Evolutionary conservation across 345 rosid species (phyloP).

Genomic region (Rhizophora mangle): DNA sequence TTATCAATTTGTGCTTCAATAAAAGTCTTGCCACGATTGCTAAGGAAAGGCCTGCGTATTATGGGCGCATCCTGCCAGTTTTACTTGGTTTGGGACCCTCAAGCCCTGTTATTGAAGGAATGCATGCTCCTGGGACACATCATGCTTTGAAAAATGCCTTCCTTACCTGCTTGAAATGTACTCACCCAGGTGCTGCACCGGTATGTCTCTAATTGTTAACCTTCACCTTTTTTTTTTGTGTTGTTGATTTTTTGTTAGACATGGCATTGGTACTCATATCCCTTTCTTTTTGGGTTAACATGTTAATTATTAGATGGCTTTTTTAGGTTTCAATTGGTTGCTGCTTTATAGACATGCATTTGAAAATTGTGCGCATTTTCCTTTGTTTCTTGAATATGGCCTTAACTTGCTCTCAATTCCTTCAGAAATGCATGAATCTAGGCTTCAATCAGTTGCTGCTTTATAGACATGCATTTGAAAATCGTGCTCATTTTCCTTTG

Average conservation of each 20-base stretch:
- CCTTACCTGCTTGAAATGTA: slow-evolving; percentile 70
- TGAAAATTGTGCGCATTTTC: not conserved
- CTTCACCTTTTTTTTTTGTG: not conserved
- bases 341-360: not conserved
- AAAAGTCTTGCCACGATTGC: slow-evolving; percentile 83
- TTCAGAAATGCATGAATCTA: not conserved
- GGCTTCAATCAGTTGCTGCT: too few species aligned
- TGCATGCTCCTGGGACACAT: slow-evolving; percentile 57
- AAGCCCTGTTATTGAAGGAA: slow-evolving; percentile 51
- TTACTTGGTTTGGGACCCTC: slow-evolving; percentile 83
- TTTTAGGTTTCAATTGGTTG: too few species aligned
- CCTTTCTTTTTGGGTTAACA: not conserved
- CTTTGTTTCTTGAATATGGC: not conserved
- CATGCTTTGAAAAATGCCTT: slow-evolving; percentile 73
- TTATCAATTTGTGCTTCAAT: slow-evolving; percentile 24
- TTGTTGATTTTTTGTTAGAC: not conserved
- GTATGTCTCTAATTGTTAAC: slow-evolving; percentile 42
- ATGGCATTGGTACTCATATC: not conserved
- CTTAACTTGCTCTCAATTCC: not conserved
- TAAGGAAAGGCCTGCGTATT: slow-evolving; percentile 77
- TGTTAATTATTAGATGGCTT: too few species aligned
- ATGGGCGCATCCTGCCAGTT: slow-evolving; percentile 90
- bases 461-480: not conserved
- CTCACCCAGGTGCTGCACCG: slow-evolving; percentile 93
- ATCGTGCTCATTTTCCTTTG: not conserved